phyloP scores from a whole-genome alignment of 2,329 filamentous ascomycete genomes.

The Diaporthe citrichinensis region DNA sequence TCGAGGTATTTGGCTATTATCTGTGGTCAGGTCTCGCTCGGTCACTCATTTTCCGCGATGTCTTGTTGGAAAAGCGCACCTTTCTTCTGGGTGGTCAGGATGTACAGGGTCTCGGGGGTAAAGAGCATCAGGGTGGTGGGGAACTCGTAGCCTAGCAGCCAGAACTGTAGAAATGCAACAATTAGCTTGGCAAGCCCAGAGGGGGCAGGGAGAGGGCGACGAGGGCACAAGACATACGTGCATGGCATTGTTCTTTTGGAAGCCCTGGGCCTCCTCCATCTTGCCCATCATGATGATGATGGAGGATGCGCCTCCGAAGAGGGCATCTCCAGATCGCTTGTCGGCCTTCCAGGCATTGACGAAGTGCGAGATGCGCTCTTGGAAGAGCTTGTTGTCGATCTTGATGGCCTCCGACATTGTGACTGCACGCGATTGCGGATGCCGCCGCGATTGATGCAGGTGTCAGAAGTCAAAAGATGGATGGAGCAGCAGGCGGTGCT shows the following conservation, averaged over 20 bases:
- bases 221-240: conserved; percentile 72
- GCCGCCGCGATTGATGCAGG: conserved; percentile 34
- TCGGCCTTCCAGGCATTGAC: conserved; percentile 96
- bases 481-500: conserved; percentile 40
- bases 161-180: conserved; percentile 75
- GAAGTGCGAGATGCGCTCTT: conserved; percentile 90
- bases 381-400: conserved; percentile 94
- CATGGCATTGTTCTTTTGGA: conserved; percentile 96
- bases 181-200: conserved; percentile 32
- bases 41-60: not conserved
- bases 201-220: not conserved
- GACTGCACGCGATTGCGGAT: conserved; percentile 49
- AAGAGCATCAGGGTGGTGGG: conserved; percentile 95
- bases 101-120: conserved; percentile 88
- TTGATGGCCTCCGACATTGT: conserved; percentile 83
- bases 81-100: conserved; percentile 98
- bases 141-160: conserved; percentile 98
- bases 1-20: conserved; percentile 89
- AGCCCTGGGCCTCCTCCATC: conserved; percentile 87
- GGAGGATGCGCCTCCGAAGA: conserved; percentile 89
- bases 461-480: conserved; percentile 38
- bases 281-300: conserved; percentile 95
- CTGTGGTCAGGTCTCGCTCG: conserved; percentile 50
- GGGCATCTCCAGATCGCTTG: conserved; percentile 86
- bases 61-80: conserved; percentile 63